These are phyloP conservation scores for Sideroxylon spinosum DNA, from an alignment of 179 eudicot species.

Conservation along the genomic window DNA sequence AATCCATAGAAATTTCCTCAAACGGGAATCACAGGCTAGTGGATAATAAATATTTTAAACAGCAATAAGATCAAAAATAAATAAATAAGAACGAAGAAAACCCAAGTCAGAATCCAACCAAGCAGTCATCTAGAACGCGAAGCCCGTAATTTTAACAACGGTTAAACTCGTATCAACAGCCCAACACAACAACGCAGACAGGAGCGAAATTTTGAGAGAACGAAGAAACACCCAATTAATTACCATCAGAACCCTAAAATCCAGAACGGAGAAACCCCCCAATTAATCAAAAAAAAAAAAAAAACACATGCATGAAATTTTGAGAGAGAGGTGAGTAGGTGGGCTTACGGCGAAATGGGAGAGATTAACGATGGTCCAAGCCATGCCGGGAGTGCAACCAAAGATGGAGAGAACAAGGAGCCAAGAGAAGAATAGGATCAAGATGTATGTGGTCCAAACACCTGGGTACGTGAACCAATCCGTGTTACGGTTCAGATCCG, in stretches of 20 bases:
- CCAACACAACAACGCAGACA: neutral
- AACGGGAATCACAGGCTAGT: neutral
- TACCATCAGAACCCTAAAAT: neutral
- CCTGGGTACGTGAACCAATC: slow-evolving; percentile 27
- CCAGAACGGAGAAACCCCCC: neutral
- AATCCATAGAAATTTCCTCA: neutral
- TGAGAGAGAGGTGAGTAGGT: neutral
- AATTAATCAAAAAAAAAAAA: neutral
- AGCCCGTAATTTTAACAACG: neutral
- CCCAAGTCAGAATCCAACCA: neutral
- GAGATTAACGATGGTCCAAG: slow-evolving; percentile 25
- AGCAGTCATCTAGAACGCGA: neutral
- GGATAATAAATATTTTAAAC: neutral
- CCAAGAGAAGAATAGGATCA: slow-evolving; percentile 25
- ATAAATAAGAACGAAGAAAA: neutral
- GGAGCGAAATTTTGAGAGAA: neutral
- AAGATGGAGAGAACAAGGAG: slow-evolving; percentile 21
- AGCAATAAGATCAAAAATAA: neutral
- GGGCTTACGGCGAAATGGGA: slow-evolving; percentile 19
- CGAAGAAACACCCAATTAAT: too few relatives aligned
- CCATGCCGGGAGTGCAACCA: slow-evolving; percentile 22
- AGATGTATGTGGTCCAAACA: slow-evolving; percentile 24
- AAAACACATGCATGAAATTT: neutral
- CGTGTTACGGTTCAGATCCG: slow-evolving; percentile 23
- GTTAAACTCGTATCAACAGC: neutral